phyloP scores from a whole-genome alignment of 208 protist species.

The Leptomonas pyrrhocoris region DNA sequence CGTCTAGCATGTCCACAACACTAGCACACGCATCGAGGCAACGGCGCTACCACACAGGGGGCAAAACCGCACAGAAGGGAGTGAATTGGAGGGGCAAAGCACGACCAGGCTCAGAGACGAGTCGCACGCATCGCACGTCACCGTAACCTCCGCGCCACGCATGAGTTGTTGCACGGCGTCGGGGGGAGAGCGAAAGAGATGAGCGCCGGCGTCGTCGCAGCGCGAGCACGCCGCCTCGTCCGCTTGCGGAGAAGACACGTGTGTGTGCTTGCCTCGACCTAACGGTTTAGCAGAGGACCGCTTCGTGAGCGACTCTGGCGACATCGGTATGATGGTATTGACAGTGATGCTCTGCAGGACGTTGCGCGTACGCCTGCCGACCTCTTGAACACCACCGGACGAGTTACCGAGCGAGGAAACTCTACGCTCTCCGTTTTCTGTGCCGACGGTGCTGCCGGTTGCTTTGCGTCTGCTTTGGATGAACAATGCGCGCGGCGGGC shows the following conservation, averaged over 20 bases:
- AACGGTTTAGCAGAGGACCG: not conserved
- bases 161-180: not conserved
- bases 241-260: not conserved
- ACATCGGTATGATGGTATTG: not conserved
- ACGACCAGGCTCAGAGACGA: constrained; percentile 17
- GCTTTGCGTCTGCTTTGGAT: not conserved
- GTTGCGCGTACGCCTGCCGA: too few relatives aligned
- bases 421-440: not conserved
- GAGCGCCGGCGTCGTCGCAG: not conserved
- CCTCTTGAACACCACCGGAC: not conserved
- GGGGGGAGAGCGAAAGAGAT: too few relatives aligned
- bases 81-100: not conserved
- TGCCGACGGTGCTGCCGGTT: not conserved
- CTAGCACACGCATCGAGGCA: not conserved
- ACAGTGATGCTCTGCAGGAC: constrained; percentile 4
- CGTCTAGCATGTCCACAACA: not conserved
- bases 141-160: constrained; percentile 2
- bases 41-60: constrained; percentile 13
- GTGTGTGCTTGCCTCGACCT: not conserved
- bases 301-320: not conserved
- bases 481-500: too few relatives aligned
- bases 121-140: constrained; percentile 22
- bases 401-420: not conserved
- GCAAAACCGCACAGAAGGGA: constrained; percentile 1
- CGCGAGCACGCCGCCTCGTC: not conserved